A percentile compares a stretch with the other conserved stretches of the same genome.
Evolutionary conservation across 306 rosid species (phyloP).

Genomic region (Lagenaria siceraria): DNA sequence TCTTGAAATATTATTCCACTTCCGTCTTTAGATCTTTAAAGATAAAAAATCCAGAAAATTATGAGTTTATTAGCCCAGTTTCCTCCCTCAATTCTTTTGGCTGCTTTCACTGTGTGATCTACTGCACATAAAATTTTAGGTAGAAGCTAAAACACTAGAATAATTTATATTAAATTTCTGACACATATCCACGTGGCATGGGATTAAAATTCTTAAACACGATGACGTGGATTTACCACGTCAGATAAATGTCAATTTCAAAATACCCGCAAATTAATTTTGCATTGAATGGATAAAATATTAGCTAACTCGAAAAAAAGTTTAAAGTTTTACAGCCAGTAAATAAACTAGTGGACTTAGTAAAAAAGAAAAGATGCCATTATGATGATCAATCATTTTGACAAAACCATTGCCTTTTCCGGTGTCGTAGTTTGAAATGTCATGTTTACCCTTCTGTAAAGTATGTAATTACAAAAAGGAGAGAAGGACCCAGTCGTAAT

Average conservation of each 20-base stretch:
- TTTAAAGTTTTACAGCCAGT: neutral
- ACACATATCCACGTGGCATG: conserved; percentile 1
- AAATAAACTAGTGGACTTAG: neutral
- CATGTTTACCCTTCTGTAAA: neutral
- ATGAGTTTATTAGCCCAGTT: neutral
- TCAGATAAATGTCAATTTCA: neutral
- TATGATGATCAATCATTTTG: neutral
- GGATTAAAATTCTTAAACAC: neutral
- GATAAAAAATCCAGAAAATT: neutral
- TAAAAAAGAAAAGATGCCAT: neutral
- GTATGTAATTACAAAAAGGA: neutral
- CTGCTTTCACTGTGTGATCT: conserved; percentile 6
- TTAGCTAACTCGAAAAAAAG: no score
- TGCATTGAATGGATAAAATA: neutral
- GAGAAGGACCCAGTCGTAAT: neutral
- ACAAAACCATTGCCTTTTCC: neutral
- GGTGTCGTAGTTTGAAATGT: neutral
- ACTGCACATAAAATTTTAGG: neutral
- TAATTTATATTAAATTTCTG: neutral
- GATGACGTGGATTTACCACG: neutral
- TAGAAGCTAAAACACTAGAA: neutral
- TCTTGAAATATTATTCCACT: neutral
- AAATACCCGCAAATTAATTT: no score
- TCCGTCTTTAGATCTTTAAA: neutral
- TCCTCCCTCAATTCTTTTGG: neutral